Base-by-base conservation (phyloP, 2,329 filamentous ascomycete genomes). In the Fusarium tupiense region DNA sequence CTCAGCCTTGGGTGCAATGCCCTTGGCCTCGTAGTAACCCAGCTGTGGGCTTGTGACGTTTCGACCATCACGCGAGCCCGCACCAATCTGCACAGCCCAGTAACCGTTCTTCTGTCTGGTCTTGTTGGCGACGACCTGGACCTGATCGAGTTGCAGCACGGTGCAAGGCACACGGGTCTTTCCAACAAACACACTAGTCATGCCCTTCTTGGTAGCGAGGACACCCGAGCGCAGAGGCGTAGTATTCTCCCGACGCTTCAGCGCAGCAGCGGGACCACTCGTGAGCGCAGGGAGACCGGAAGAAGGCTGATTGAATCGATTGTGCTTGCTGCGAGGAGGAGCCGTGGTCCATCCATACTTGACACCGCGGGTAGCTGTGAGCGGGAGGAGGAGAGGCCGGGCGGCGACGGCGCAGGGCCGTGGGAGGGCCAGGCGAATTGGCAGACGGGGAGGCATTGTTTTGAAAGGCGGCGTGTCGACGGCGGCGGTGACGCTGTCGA, bases 191-290 rank as follows among this genome's bases (percentile, higher is more conserved):
- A 98, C 85, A 69, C 93, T 95, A 49, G 95, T 97, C 94, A 99
- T 98, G 83, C 96, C 96, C 85, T 95, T 96, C 86, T 99, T 99
- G 81, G 92, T 88, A 19, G 93, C 95, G 53, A 99, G 88, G 14
- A 94, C 91, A 37, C 96, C 96, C 5, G 95, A 92, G 35, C 96
- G 93, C 47, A 91, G 79, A 2, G 90, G 90, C 20, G 90, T 89
- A 22, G 89, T 90, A 73, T 85, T 85, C 75, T 86, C 88, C 77
- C 86, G 88, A 54, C 90, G 88, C 82, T 84, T 83, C 68, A 92
- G 86, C 12, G 90, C 90, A 16, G 90, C 90, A 5, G 88, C 89
- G 5, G 89, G 89, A 0, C 90, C 89, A 13, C 88, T 85, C 16
- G 88, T 88, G 53, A 87, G 89, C 9, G 80, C 81, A 5, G 90